A percentile compares a stretch with the other conserved stretches of the same genome.
phyloP scores from a whole-genome alignment of 176 grass and related monocot genomes.

The Dendrocalamus sinicus region DNA sequence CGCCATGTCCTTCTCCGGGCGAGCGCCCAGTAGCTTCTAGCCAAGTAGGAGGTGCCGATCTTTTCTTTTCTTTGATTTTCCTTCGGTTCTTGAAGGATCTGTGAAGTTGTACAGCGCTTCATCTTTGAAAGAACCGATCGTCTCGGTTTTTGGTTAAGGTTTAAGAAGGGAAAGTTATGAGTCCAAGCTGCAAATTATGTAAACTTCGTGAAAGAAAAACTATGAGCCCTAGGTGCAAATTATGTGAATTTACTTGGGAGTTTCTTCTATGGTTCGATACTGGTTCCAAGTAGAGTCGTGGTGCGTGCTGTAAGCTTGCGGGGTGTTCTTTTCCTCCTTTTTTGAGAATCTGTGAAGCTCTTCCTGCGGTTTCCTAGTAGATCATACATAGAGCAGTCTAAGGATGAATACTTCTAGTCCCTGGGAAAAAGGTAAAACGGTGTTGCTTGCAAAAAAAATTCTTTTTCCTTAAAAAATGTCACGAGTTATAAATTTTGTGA shows the following conservation, averaged over 20 bases:
- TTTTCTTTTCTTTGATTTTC: not conserved
- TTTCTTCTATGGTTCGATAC: not conserved
- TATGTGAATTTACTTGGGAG: not conserved
- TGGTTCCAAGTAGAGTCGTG: constrained; percentile 16
- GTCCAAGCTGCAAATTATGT: constrained; percentile 28
- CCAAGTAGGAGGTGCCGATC: constrained; percentile 10
- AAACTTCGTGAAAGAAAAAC: not conserved
- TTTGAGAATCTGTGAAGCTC: not conserved
- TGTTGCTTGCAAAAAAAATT: not conserved
- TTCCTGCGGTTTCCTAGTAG: not conserved
- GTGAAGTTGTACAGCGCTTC: constrained; percentile 25
- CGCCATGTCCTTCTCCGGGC: constrained; percentile 67
- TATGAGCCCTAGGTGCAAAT: not conserved
- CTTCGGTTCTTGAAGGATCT: constrained; percentile 6
- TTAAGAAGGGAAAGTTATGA: not conserved
- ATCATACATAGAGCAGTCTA: not conserved
- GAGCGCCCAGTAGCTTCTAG: constrained; percentile 50
- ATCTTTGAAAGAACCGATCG: not conserved
- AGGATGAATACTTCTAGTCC: not conserved
- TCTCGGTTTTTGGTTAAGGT: constrained; percentile 20
- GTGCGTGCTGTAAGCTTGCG: not conserved
- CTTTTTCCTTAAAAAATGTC: not conserved
- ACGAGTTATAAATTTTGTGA: not conserved
- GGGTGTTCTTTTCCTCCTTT: too few species aligned
- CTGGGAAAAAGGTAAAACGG: not conserved